Conservation (phyloP, 768 basidiomycete species). For the Phylloporus arenicola region DNA sequence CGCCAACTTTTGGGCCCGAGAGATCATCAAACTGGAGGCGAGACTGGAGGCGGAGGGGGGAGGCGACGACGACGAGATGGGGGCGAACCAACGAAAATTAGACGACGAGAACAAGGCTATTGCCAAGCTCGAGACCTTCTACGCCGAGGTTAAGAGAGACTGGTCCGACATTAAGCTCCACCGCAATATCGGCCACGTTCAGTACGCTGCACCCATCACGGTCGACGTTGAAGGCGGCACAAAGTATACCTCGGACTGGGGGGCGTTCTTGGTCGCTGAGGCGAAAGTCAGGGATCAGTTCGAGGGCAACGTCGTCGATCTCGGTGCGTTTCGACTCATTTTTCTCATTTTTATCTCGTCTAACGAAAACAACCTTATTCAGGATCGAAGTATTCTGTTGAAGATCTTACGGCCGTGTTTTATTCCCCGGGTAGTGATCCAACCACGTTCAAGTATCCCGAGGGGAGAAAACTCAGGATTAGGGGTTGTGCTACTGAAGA, state of each 20-base stretch:
- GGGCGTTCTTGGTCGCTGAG: slow-evolving; percentile 13
- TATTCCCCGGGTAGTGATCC: not conserved
- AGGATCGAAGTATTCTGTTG: slow-evolving; percentile 15
- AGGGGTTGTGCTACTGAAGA: not conserved
- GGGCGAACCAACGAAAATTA: not conserved
- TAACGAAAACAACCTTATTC: too few relatives aligned
- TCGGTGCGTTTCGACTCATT: too few relatives aligned
- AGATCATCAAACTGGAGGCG: slow-evolving; percentile 22
- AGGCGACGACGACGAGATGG: slow-evolving; percentile 7
- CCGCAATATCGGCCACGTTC: slow-evolving; percentile 23
- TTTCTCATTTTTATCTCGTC: too few relatives aligned
- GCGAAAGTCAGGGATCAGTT: slow-evolving; percentile 23
- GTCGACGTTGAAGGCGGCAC: slow-evolving; percentile 19
- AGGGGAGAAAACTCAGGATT: not conserved
- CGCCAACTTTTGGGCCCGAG: slow-evolving; percentile 14
- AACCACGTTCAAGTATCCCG: not conserved
- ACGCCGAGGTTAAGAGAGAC: slow-evolving; percentile 6
- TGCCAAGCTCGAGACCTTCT: slow-evolving; percentile 9
- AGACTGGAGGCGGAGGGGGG: slow-evolving; percentile 13
- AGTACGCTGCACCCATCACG: slow-evolving; percentile 21
- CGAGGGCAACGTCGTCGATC: too few relatives aligned
- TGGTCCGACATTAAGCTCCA: slow-evolving; percentile 5
- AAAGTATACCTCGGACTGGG: slow-evolving; percentile 25
- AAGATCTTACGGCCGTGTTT: not conserved
- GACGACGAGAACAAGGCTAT: slow-evolving; percentile 10